A percentile compares a stretch with the other conserved stretches of the same genome.
phyloP scores from a whole-genome alignment of 2,329 filamentous ascomycete species.

The Botrytis fabae region DNA sequence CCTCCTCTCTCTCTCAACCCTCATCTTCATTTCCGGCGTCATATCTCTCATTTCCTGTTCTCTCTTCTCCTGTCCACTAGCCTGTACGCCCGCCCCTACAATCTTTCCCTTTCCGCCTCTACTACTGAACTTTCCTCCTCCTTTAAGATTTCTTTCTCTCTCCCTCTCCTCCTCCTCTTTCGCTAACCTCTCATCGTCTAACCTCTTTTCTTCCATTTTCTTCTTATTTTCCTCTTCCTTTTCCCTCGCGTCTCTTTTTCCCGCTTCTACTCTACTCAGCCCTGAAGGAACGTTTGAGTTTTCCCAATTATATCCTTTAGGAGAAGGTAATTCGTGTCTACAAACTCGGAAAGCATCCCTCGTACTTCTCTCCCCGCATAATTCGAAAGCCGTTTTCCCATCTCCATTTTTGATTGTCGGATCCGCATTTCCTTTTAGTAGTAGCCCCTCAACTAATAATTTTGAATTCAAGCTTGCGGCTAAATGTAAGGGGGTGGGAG shows the following conservation, averaged over 20 bases:
- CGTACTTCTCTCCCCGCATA: constrained; percentile 81
- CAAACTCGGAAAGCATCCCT: constrained; percentile 91
- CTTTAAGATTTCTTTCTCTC: constrained; percentile 38
- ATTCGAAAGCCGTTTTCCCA: constrained; percentile 82
- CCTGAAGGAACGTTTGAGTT: constrained; percentile 69
- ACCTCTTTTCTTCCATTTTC: constrained; percentile 68
- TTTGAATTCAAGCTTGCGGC: constrained; percentile 79
- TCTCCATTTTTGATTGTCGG: constrained; percentile 71
- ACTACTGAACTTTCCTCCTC: constrained; percentile 42
- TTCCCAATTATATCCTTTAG: constrained; percentile 58
- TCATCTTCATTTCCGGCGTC: constrained; percentile 82
- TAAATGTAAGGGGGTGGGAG: constrained; percentile 77
- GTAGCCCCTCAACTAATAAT: constrained; percentile 73
- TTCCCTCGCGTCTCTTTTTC: constrained; percentile 68
- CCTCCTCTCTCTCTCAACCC: constrained; percentile 82
- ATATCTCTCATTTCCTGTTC: constrained; percentile 83
- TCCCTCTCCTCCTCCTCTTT: constrained; percentile 51
- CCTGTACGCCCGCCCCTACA: constrained; percentile 37
- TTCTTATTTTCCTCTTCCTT: constrained; percentile 66
- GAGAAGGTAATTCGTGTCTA: constrained; percentile 62
- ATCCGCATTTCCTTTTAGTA: constrained; percentile 73
- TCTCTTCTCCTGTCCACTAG: constrained; percentile 62
- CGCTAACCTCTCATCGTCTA: constrained; percentile 67
- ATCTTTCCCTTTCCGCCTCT: constrained; percentile 52
- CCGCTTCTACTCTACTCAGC: constrained; percentile 70